phyloP scores from a whole-genome alignment of 108 stramenopile species.

The Nitzschia putrida region DNA sequence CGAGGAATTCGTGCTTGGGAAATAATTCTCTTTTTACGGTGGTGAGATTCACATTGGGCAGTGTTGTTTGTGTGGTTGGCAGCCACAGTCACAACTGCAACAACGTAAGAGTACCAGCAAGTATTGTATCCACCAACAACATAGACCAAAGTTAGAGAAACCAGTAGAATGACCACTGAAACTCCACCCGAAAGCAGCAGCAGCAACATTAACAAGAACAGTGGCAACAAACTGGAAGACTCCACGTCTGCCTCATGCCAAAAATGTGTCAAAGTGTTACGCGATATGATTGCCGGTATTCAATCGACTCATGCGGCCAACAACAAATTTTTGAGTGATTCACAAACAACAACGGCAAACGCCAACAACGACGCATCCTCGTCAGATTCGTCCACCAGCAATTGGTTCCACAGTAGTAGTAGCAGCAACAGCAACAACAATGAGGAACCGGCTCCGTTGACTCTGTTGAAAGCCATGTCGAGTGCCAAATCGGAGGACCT shows the following conservation, averaged over 20 bases:
- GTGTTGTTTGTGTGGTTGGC: no score
- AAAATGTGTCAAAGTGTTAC: slow-evolving; percentile 38
- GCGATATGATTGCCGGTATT: slow-evolving; percentile 31
- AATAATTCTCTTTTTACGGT: no score
- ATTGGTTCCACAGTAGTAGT: background rate
- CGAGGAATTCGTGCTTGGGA: no score
- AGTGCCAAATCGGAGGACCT: slow-evolving; percentile 1
- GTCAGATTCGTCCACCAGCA: background rate
- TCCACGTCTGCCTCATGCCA: slow-evolving; percentile 20
- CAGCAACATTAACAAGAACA: background rate
- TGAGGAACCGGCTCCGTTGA: slow-evolving; percentile 29
- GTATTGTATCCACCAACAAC: background rate
- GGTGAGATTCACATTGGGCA: no score
- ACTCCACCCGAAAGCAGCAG: background rate
- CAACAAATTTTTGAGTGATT: no score
- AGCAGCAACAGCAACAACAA: background rate
- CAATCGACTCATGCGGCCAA: background rate
- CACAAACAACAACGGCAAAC: background rate
- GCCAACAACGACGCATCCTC: background rate
- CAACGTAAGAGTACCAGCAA: no score
- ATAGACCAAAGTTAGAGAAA: background rate
- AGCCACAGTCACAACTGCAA: no score
- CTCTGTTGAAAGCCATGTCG: slow-evolving; percentile 34
- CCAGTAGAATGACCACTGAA: background rate
- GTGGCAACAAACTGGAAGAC: slow-evolving; percentile 4